Evolutionary conservation across 1,139 yeast species (phyloP).

Genomic region (Suhomyces terraborum): DNA sequence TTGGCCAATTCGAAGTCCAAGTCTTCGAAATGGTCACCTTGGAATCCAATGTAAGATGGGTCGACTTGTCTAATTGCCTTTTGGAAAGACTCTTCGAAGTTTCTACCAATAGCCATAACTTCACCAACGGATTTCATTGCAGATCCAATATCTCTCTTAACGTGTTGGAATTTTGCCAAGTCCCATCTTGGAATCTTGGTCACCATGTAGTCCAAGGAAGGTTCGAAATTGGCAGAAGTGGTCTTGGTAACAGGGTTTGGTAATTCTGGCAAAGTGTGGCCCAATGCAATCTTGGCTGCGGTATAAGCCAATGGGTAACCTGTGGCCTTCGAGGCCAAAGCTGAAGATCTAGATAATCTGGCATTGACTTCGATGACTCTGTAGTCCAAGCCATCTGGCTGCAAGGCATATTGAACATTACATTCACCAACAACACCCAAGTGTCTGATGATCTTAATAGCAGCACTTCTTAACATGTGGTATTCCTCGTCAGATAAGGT

Average conservation of each 20-base stretch:
- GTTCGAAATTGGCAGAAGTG: slow-evolving; percentile 95
- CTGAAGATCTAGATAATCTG: slow-evolving; percentile 94
- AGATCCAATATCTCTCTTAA: slow-evolving; percentile 88
- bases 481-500: slow-evolving; percentile 95
- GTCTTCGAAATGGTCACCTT: slow-evolving; percentile 80
- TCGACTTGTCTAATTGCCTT: slow-evolving; percentile 97
- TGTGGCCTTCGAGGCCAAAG: slow-evolving; percentile 97
- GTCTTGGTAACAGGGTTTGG: slow-evolving; percentile 97
- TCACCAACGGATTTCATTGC: slow-evolving; percentile 99
- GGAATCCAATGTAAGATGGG: slow-evolving; percentile 89
- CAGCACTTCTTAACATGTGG: slow-evolving; percentile 97
- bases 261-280: slow-evolving; percentile 90
- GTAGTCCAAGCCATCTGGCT: slow-evolving; percentile 93
- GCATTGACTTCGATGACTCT: slow-evolving; percentile 98
- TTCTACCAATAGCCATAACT: slow-evolving; percentile 98
- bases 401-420: slow-evolving; percentile 95
- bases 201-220: slow-evolving; percentile 93
- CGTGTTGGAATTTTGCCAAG: slow-evolving; percentile 91
- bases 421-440: slow-evolving; percentile 99
- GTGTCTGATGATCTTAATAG: slow-evolving; percentile 95
- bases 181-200: slow-evolving; percentile 99
- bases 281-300: slow-evolving; percentile 95
- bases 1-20: slow-evolving; percentile 78
- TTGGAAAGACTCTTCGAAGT: slow-evolving; percentile 95
- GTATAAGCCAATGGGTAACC: slow-evolving; percentile 98